Conservation (phyloP, 768 basidiomycete species). For the Peribolospora kevripleyi region DNA sequence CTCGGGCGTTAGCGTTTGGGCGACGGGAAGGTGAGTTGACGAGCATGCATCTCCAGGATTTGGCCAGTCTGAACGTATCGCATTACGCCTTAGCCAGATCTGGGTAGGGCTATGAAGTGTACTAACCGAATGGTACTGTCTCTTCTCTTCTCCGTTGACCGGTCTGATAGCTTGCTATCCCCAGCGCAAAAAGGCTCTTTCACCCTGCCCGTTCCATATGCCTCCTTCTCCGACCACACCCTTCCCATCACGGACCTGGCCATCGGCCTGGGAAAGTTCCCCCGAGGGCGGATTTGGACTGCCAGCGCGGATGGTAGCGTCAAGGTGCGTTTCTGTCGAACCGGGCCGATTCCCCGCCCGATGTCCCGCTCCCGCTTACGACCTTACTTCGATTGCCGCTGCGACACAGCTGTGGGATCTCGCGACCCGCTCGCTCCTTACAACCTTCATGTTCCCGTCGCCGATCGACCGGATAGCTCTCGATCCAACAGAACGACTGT, state of each 20-base stretch:
- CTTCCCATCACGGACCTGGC: conserved; percentile 60
- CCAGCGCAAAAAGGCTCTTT: background rate
- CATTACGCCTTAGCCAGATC: too few relatives aligned
- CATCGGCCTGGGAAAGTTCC: conserved; percentile 58
- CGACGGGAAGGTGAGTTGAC: conserved; percentile 44
- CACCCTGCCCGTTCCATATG: conserved; percentile 32
- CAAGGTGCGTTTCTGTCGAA: conserved; percentile 33
- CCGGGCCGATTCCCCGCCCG: background rate
- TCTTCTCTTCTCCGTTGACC: background rate
- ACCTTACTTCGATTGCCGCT: background rate
- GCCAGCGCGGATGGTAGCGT: conserved; percentile 71
- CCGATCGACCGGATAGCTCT: conserved; percentile 42
- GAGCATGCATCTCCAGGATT: too few relatives aligned
- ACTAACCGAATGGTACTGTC: background rate
- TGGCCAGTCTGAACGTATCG: too few relatives aligned
- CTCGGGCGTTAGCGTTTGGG: conserved; percentile 71
- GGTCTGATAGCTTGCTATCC: background rate
- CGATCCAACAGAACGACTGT: conserved; percentile 64
- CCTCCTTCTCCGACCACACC: conserved; percentile 70
- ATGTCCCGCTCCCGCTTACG: background rate
- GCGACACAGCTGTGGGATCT: conserved; percentile 50
- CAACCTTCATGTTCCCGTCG: conserved; percentile 67
- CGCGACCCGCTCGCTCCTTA: conserved; percentile 39
- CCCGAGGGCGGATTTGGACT: conserved; percentile 49
- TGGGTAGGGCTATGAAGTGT: too few relatives aligned